These are phyloP conservation scores for Helotiales sp. DNA, from an alignment of 2,329 filamentous ascomycete species.

Conservation along the genomic window DNA sequence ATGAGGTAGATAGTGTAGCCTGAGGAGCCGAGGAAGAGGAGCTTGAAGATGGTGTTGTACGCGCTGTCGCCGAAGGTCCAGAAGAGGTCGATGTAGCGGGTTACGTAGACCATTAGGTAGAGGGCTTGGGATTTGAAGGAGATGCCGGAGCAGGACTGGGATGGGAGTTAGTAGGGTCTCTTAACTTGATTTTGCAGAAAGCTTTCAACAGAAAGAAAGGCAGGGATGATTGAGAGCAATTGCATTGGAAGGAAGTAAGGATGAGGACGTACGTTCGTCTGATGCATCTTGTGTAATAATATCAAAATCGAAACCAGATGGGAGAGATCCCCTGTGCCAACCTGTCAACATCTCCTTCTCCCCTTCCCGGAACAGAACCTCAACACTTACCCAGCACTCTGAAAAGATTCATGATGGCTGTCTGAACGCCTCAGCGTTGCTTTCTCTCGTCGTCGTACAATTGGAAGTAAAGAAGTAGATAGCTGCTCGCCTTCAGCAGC, in stretches of 20 bases:
- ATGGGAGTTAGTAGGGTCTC: conserved; percentile 60
- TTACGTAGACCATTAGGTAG: conserved; percentile 92
- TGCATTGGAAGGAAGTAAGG: background rate
- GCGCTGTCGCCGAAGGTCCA: conserved; percentile 71
- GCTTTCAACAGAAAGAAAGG: background rate
- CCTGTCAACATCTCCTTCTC: conserved; percentile 15
- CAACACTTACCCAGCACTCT: conserved; percentile 62
- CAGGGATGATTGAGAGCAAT: background rate
- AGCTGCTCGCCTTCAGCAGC: conserved; percentile 26
- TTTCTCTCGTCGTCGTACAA: background rate
- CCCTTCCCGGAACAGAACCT: conserved; percentile 7
- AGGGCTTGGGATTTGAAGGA: conserved; percentile 98
- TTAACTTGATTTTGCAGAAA: conserved; percentile 26
- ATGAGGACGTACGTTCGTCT: conserved; percentile 73
- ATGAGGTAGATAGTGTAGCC: conserved; percentile 97
- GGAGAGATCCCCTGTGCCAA: conserved; percentile 80
- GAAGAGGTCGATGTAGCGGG: conserved; percentile 92
- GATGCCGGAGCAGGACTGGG: conserved; percentile 96
- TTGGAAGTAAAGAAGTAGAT: conserved; percentile 13
- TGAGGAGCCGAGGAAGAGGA: conserved; percentile 89
- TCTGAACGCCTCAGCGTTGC: conserved; percentile 30
- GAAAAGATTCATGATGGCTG: conserved; percentile 70
- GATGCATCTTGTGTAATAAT: conserved; percentile 94
- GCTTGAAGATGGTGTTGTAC: conserved; percentile 96
- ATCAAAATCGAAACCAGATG: conserved; percentile 95